Percentiles rank a stretch among this genome's conserved stretches.
Evolutionary conservation across 257 asterid species (phyloP).

Genomic region (Penstemon newberryi): DNA sequence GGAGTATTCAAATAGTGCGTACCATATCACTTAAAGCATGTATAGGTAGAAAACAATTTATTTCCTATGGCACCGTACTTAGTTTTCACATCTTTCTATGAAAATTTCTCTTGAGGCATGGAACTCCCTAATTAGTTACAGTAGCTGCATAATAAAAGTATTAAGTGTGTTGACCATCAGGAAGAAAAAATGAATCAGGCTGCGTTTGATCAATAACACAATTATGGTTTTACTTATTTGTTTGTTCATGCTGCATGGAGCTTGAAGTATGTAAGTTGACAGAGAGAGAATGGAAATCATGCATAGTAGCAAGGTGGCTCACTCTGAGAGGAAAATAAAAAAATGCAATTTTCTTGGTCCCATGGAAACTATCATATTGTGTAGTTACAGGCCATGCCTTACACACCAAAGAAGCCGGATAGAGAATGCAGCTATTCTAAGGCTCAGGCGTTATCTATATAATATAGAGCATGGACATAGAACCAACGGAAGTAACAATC

Average conservation of each 20-base stretch:
- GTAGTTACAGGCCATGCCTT: neutral
- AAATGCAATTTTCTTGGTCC: neutral
- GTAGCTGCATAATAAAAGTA: neutral
- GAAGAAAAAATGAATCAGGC: neutral
- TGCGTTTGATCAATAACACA: conserved; percentile 1
- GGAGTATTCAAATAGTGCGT: no score
- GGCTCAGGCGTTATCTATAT: neutral
- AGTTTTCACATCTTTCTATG: no score
- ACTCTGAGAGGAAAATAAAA: neutral
- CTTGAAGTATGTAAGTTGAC: neutral
- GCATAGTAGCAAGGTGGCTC: neutral
- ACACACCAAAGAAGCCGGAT: neutral
- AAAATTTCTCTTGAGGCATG: no score
- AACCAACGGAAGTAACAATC: neutral
- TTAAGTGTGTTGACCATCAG: neutral
- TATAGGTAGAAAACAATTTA: no score
- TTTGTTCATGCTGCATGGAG: neutral
- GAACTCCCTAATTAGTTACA: no score
- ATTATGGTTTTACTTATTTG: neutral
- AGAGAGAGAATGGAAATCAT: neutral
- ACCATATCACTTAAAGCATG: no score
- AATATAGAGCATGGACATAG: neutral
- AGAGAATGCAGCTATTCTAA: conserved; percentile 5
- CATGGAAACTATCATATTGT: neutral
- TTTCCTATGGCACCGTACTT: no score